Evolutionary conservation across 2,329 filamentous ascomycete genomes (phyloP), one percentile per base, ranked within the genome.

Genomic region (Colletotrichum orchidophilum): DNA sequence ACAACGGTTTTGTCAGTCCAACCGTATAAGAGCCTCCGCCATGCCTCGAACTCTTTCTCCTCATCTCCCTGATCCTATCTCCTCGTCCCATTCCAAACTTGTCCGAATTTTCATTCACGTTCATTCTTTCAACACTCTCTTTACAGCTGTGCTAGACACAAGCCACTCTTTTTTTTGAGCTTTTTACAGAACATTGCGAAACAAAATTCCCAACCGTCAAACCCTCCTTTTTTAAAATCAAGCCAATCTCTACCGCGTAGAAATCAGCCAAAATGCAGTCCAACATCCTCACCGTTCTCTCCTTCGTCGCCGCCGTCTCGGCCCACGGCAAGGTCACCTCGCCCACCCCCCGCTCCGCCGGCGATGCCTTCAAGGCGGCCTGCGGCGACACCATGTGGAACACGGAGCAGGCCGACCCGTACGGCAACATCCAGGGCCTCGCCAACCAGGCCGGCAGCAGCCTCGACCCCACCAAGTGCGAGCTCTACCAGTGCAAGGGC

Each of bases 361-460:
- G 75, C 24, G 71, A 73, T 27, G 74, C 74, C 57, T 75, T 75
- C 74, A 70, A 74, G 73, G 70, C 65, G 39, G 75, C 74, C 29
- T 76, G 75, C 68, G 75, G 75, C 55, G 65, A 55, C 55, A 73
- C 73, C 65, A 66, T 75, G 24, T 73, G 70, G 70, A 75, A 74
- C 74, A 75, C 70, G 35, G 70, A 74, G 66, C 66, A 74, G 18
- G 63, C 79, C 52, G 80, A 82, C 74, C 66, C 70, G 39, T 72
- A 54, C 60, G 80, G 81, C 76, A 84, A 81, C 76, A 77, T 81
- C 70, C 78, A 81, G 77, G 76, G 77, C 61, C 80, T 81, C 75
- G 68, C 75, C 67, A 80, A 81, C 74, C 77, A 80, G 49, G 77
- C 77, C 39, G 75, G 74, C 39, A 42, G 49, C 59, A 46, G 66